A percentile compares a stretch with the other conserved stretches of the same genome.
These are phyloP conservation scores for Penicillium sp. DNA, from an alignment of 2,329 filamentous ascomycete species.

Conservation along the genomic window DNA sequence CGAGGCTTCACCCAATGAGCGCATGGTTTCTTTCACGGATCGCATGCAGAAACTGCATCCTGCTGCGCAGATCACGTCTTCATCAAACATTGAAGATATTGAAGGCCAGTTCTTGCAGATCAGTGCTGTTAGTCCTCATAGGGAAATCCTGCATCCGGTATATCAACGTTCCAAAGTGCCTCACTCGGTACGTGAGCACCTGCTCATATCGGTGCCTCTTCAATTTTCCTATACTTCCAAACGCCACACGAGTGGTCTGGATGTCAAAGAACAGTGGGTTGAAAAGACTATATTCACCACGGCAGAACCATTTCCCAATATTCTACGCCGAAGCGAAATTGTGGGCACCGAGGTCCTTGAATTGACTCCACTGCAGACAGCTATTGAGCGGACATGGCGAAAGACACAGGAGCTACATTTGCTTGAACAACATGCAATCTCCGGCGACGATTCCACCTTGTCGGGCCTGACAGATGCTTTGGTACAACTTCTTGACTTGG, in stretches of 20 bases:
- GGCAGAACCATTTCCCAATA: constrained; percentile 83
- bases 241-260: constrained; percentile 64
- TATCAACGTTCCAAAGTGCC: constrained; percentile 85
- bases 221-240: constrained; percentile 73
- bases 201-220: constrained; percentile 72
- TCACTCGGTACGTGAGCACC: constrained; percentile 78
- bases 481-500: constrained; percentile 71
- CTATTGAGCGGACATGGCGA: constrained; percentile 80
- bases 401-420: constrained; percentile 81
- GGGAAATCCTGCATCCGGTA: constrained; percentile 75
- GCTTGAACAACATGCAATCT: constrained; percentile 69
- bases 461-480: constrained; percentile 71
- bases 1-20: constrained; percentile 73
- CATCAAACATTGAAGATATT: constrained; percentile 68
- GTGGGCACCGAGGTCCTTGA: constrained; percentile 62
- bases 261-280: constrained; percentile 66
- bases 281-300: constrained; percentile 84
- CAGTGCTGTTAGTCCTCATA: constrained; percentile 74
- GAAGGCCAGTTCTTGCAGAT: constrained; percentile 90
- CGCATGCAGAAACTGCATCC: constrained; percentile 90
- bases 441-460: constrained; percentile 68
- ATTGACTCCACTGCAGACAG: constrained; percentile 76
- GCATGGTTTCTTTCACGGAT: constrained; percentile 77
- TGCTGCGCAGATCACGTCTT: constrained; percentile 72
- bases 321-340: constrained; percentile 82